Evolutionary conservation across 2,329 filamentous ascomycete species (phyloP).

Genomic region (Zymoseptoria brevis): DNA sequence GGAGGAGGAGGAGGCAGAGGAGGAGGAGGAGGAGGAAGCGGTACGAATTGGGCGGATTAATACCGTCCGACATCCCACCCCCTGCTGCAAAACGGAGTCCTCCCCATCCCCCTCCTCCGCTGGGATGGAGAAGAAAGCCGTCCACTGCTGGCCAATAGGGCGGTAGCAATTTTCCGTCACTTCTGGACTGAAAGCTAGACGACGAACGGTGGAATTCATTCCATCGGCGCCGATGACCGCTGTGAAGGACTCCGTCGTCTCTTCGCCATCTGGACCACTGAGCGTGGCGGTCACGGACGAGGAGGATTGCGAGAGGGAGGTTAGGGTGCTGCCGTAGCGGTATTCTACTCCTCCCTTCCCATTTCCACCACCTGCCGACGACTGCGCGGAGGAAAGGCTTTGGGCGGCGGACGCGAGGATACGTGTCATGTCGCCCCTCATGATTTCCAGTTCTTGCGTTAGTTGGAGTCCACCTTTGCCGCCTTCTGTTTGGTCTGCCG

Average conservation of each 20-base stretch:
- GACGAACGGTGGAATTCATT: constrained; percentile 6
- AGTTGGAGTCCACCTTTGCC: neutral
- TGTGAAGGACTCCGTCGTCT: constrained; percentile 1
- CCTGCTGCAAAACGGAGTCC: constrained; percentile 11
- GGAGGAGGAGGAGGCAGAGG: too few species aligned
- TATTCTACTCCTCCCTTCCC: constrained; percentile 8
- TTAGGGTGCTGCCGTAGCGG: constrained; percentile 11
- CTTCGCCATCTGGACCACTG: constrained; percentile 1
- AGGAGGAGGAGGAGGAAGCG: too few species aligned
- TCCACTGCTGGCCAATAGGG: constrained; percentile 8
- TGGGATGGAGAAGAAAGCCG: constrained; percentile 24
- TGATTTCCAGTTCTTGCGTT: constrained; percentile 23
- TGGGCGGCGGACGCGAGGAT: constrained; percentile 33
- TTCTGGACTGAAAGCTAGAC: constrained; percentile 6
- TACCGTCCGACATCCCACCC: constrained; percentile 11
- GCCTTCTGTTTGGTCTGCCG: too few species aligned
- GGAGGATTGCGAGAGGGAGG: constrained; percentile 7
- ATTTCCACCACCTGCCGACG: too few species aligned
- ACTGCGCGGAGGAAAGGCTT: neutral
- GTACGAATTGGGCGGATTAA: constrained; percentile 12
- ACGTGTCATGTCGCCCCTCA: constrained; percentile 44
- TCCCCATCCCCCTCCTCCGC: constrained; percentile 12
- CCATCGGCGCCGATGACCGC: constrained; percentile 15
- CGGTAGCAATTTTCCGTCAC: neutral
- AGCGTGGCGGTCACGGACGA: constrained; percentile 8